Evolutionary conservation across 805 yeast species (phyloP).

Genomic region (Sugiyamaella mastotermitis): DNA sequence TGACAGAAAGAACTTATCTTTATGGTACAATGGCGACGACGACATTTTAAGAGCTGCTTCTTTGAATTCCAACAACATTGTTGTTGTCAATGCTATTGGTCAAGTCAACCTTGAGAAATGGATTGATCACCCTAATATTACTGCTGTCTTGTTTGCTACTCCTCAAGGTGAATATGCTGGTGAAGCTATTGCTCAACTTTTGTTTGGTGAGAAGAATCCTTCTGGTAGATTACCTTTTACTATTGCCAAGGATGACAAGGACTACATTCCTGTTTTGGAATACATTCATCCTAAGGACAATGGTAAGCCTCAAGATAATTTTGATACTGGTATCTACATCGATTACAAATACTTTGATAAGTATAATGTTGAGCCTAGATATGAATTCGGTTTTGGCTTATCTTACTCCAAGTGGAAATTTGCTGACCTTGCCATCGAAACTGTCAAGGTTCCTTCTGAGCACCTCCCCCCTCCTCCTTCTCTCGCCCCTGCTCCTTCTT

Average conservation of each 20-base stretch:
- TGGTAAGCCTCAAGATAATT: conserved; percentile 34
- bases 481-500: conserved; percentile 30
- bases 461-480: conserved; percentile 39
- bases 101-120: conserved; percentile 52
- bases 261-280: conserved; percentile 42
- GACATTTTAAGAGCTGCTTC: conserved; percentile 44
- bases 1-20: conserved; percentile 46
- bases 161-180: conserved; percentile 56
- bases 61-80: conserved; percentile 48
- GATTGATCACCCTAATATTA: conserved; percentile 52
- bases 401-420: conserved; percentile 43
- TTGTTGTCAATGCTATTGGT: conserved; percentile 56
- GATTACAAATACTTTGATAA: conserved; percentile 58
- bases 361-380: conserved; percentile 49
- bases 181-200: conserved; percentile 48
- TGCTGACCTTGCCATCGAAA: conserved; percentile 36
- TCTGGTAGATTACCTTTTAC: conserved; percentile 62
- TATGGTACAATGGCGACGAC: conserved; percentile 55
- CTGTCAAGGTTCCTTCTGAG: conserved; percentile 35
- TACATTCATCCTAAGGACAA: conserved; percentile 25
- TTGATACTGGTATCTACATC: conserved; percentile 39
- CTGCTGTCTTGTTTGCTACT: conserved; percentile 49
- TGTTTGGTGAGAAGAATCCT: conserved; percentile 58
- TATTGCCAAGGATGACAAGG: conserved; percentile 46
- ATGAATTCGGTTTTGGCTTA: conserved; percentile 57